These are phyloP conservation scores for Thermothelomyces thermophilus DNA, from an alignment of 2,329 filamentous ascomycete genomes.

Conservation along the genomic window DNA sequence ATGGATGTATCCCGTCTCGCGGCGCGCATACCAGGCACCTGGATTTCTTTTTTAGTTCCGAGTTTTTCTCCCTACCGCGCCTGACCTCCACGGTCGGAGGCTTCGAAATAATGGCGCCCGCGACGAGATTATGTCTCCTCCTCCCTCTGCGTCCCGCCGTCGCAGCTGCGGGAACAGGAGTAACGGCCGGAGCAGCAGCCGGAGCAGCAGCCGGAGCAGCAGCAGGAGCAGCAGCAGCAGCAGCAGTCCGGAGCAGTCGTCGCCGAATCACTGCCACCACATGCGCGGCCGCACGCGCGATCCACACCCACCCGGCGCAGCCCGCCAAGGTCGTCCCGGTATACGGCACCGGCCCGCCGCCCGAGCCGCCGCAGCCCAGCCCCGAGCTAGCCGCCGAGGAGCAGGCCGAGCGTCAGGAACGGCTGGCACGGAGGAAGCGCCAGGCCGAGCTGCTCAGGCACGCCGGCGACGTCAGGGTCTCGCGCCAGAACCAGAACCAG, in stretches of 20 bases:
- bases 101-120: slow-evolving; percentile 38
- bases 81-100: not conserved
- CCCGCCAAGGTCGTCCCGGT: slow-evolving; percentile 26
- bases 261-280: not conserved
- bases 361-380: slow-evolving; percentile 44
- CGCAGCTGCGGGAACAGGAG: not conserved
- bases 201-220: not conserved
- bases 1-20: slow-evolving; percentile 9
- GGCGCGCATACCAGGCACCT: not conserved
- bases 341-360: slow-evolving; percentile 43
- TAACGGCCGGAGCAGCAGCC: not conserved
- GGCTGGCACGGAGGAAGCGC: slow-evolving; percentile 44
- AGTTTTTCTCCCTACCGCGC: no score
- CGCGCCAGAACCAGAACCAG: not conserved
- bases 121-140: slow-evolving; percentile 35
- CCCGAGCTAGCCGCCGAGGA: slow-evolving; percentile 30
- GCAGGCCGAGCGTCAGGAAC: slow-evolving; percentile 33
- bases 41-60: no score
- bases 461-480: slow-evolving; percentile 42
- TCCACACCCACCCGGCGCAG: slow-evolving; percentile 24
- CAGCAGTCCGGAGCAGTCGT: not conserved
- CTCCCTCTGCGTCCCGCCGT: slow-evolving; percentile 5
- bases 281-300: slow-evolving; percentile 3
- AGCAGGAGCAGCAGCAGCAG: not conserved
- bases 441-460: slow-evolving; percentile 49